Conservation (phyloP, 2,329 filamentous ascomycete species). For the Alternaria brassicae region DNA sequence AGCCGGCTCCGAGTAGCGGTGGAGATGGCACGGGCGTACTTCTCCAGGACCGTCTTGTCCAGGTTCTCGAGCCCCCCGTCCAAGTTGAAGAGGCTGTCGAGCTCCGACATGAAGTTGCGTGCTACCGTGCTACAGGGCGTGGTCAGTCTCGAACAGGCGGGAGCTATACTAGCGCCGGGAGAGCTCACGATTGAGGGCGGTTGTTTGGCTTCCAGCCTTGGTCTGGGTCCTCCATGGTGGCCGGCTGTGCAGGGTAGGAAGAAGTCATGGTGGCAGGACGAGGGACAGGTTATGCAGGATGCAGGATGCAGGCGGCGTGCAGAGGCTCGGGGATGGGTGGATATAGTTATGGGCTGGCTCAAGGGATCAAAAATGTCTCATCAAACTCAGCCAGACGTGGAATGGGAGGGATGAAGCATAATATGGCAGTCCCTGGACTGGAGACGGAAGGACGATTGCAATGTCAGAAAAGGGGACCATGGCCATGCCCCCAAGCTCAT, state of each 20-base stretch:
- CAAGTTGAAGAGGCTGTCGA: constrained; percentile 89
- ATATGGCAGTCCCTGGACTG: constrained; percentile 32
- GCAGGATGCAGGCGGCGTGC: constrained; percentile 12
- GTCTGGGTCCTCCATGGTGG: constrained; percentile 60
- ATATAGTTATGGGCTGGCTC: constrained; percentile 17
- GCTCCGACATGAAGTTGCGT: constrained; percentile 81
- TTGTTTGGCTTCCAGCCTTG: constrained; percentile 81
- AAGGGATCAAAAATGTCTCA: constrained; percentile 38
- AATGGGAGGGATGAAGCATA: constrained; percentile 33
- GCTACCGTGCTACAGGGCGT: constrained; percentile 75
- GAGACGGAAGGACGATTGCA: constrained; percentile 22
- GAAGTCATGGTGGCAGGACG: constrained; percentile 18
- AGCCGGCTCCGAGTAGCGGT: constrained; percentile 6
- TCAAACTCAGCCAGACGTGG: constrained; percentile 21
- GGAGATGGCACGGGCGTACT: constrained; percentile 65
- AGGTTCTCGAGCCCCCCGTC: constrained; percentile 78
- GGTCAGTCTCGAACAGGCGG: constrained; percentile 31
- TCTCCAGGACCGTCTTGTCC: constrained; percentile 77
- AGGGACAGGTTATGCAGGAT: constrained; percentile 7
- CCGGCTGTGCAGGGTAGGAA: constrained; percentile 21
- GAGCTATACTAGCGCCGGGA: constrained; percentile 32
- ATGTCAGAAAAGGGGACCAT: constrained; percentile 43
- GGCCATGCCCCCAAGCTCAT: constrained; percentile 22
- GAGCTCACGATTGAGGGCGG: constrained; percentile 81
- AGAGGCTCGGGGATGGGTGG: constrained; percentile 15